These are phyloP conservation scores for Penicillium sp. DNA, from an alignment of 2,329 filamentous ascomycete species.

Conservation along the genomic window DNA sequence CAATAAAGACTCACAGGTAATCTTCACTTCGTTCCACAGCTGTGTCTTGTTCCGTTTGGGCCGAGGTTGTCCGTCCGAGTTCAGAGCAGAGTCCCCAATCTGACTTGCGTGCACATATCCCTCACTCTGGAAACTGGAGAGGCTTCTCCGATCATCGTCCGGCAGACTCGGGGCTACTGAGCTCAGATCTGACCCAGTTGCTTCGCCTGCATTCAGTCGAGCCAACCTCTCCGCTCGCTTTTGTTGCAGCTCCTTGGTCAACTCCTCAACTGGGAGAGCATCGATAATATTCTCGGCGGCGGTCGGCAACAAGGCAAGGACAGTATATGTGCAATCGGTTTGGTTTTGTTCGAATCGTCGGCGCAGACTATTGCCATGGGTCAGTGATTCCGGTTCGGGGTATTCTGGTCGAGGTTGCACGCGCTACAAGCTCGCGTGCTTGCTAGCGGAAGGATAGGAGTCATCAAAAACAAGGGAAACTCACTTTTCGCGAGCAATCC, in stretches of 20 bases:
- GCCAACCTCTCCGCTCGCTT: constrained; percentile 76
- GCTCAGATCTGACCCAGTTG: constrained; percentile 56
- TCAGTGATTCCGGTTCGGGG: constrained; percentile 19
- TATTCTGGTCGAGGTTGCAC: background rate
- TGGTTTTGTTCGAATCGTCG: constrained; percentile 98
- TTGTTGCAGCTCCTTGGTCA: constrained; percentile 90
- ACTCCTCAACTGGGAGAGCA: constrained; percentile 84
- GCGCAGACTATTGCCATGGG: constrained; percentile 64
- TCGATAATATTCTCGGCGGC: constrained; percentile 86
- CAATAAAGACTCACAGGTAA: constrained; percentile 65
- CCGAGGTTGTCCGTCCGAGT: constrained; percentile 47
- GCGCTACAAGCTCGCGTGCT: constrained; percentile 17
- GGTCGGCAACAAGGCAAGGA: constrained; percentile 90
- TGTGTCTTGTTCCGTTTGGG: constrained; percentile 83
- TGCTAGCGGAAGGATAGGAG: background rate
- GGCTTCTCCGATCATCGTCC: constrained; percentile 67
- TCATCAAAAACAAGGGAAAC: constrained; percentile 27
- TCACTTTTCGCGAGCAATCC: constrained; percentile 95
- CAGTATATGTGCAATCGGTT: constrained; percentile 96
- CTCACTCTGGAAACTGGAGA: constrained; percentile 70
- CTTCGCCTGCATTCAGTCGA: constrained; percentile 57
- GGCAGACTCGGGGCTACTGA: constrained; percentile 66
- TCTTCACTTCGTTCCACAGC: constrained; percentile 96
- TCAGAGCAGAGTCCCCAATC: constrained; percentile 55
- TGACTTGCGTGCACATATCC: constrained; percentile 83